Evolutionary conservation across 1,284 basidiomycete species (phyloP), one percentile per base, ranked within the genome.

Genomic region (Pseudozyma hubeiensis): DNA sequence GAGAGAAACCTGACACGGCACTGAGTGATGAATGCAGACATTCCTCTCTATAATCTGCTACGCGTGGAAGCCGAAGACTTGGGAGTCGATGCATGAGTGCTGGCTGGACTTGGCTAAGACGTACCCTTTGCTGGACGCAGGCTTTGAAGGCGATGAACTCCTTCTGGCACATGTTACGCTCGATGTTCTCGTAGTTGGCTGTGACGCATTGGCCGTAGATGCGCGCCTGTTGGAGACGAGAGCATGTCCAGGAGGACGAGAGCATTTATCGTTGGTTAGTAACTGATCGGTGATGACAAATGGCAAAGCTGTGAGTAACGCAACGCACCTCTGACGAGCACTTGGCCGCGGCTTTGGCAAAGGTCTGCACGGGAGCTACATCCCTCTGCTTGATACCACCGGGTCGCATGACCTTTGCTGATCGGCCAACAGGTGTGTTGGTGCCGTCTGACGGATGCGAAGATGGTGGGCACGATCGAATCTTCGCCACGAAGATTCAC

Each of bases 131-230:
- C 48, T 89, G 89, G 46, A 93, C 82, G 83, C 92, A 94, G 47
- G 88, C 85, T 37, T 89, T 90, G 81, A 94, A 94, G 70, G 88
- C 88, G 7, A 87, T 87, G 71, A 93, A 94, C 84, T 94, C 92
- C 13, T 88, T 88, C 61, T 89, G 89, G 85, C 93, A 94, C 60
- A 88, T 88, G 78, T 92, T 91, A 84, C 90, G 90, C 68, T 86
- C 88, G 13, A 92, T 89, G 77, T 94, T 92, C 19, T 89, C 90
- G 84, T 93, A 93, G 4, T 88, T 89, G 4, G 88, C 88, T 17
- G 90, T 85, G 30, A 94, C 89, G 80, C 93, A 94, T 83, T 90
- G 90, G 29, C 92, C 93, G 79, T 94, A 94, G 11, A 83, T 86
- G 9, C 88, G 86, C 33, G 92, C 92, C 75, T 92, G 88, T 5